Evolutionary conservation across 2,329 filamentous ascomycete genomes (phyloP).

Genomic region (Ilyonectria destructans): DNA sequence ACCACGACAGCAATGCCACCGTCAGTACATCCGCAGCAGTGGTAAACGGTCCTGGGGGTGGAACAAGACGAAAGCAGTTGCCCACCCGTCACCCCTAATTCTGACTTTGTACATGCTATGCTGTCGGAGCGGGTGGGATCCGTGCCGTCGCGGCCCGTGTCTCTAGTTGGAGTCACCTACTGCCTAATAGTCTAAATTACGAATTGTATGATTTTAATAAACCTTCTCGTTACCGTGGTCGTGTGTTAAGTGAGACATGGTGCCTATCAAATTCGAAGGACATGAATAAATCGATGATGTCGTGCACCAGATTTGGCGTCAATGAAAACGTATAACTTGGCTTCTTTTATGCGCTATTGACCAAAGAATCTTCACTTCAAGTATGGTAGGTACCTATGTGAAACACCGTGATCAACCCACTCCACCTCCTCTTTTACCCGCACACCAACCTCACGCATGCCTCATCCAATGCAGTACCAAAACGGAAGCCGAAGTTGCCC

Average conservation of each 20-base stretch:
- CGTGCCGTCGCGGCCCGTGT: background rate
- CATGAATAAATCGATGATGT: too few species aligned
- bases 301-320: background rate
- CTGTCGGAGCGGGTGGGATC: conserved; percentile 8
- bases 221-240: background rate
- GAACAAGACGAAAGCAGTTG: background rate
- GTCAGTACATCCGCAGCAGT: background rate
- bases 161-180: conserved; percentile 6
- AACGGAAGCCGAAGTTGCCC: conserved; percentile 39
- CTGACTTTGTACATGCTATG: conserved; percentile 25
- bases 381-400: conserved; percentile 6
- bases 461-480: conserved; percentile 22
- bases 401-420: background rate
- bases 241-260: background rate
- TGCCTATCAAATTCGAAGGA: background rate
- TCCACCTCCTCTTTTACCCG: background rate
- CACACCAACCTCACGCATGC: conserved; percentile 4
- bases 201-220: conserved; percentile 16
- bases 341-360: background rate
- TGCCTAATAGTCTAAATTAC: conserved; percentile 34
- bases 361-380: background rate
- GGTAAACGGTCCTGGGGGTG: conserved; percentile 3
- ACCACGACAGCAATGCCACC: background rate
- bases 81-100: conserved; percentile 9
- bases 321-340: background rate